phyloP scores from a whole-genome alignment of 495 filamentous ascomycete species.

The Zalerion maritima region DNA sequence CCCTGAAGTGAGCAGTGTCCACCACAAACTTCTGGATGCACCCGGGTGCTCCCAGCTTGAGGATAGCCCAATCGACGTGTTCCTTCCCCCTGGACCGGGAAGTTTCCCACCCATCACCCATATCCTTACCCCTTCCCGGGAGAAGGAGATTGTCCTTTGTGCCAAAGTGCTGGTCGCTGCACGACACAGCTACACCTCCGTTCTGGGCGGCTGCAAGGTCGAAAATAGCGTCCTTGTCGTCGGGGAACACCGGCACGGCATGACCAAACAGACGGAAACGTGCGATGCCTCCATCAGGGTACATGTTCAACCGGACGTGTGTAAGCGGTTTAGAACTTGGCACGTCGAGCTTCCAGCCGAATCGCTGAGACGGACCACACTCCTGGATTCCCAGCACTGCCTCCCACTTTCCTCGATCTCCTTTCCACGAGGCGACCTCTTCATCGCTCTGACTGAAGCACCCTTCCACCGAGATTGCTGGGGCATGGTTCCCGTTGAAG shows the following conservation, averaged over 20 bases:
- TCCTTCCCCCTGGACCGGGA: slow-evolving; percentile 57
- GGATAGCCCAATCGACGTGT: slow-evolving; percentile 78
- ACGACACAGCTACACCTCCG: slow-evolving; percentile 60
- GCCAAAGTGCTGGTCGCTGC: slow-evolving; percentile 79
- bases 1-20: slow-evolving; percentile 81
- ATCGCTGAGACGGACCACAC: slow-evolving; percentile 63
- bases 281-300: slow-evolving; percentile 88
- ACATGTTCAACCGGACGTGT: slow-evolving; percentile 79
- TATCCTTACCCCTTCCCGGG: slow-evolving; percentile 74
- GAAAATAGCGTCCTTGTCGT: slow-evolving; percentile 45
- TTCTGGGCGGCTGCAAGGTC: slow-evolving; percentile 74
- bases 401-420: slow-evolving; percentile 49
- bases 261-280: slow-evolving; percentile 70
- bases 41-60: slow-evolving; percentile 59
- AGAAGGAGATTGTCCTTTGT: slow-evolving; percentile 70
- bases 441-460: slow-evolving; percentile 47
- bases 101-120: slow-evolving; percentile 95
- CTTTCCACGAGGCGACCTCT: slow-evolving; percentile 43
- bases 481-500: slow-evolving; percentile 81
- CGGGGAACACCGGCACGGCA: slow-evolving; percentile 57
- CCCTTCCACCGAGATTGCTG: slow-evolving; percentile 69
- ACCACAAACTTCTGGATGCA: slow-evolving; percentile 58
- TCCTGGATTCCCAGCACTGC: slow-evolving; percentile 52
- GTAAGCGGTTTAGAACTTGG: slow-evolving; percentile 55
- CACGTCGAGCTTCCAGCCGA: slow-evolving; percentile 58